Conservation (phyloP, 352 stramenopile species). For the Globisporangium viniferum region DNA sequence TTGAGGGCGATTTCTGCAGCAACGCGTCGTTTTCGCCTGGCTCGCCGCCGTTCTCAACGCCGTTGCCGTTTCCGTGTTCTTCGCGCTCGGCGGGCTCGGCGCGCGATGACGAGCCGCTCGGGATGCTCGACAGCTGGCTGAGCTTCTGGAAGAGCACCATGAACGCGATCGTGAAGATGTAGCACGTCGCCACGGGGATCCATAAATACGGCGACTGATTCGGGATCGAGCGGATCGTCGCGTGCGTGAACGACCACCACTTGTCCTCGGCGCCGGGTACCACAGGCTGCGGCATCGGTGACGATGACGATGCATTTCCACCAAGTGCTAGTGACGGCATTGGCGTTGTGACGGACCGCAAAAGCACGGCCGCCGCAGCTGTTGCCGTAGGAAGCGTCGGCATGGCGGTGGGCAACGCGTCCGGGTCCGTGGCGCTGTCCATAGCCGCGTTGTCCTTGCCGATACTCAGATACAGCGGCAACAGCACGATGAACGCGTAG, state of each 20-base stretch:
- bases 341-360: constrained; percentile 9
- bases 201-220: constrained; percentile 77
- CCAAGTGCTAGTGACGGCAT: constrained; percentile 12
- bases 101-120: constrained; percentile 21
- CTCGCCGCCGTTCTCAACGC: neutral
- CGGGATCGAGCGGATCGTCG: constrained; percentile 79
- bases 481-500: constrained; percentile 61
- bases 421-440: constrained; percentile 7
- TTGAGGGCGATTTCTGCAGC: constrained; percentile 17
- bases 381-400: constrained; percentile 7
- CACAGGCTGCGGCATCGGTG: neutral
- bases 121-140: constrained; percentile 61
- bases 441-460: constrained; percentile 26
- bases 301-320: neutral
- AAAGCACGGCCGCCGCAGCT: neutral
- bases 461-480: constrained; percentile 72
- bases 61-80: neutral
- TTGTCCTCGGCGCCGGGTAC: constrained; percentile 25
- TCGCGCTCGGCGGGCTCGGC: neutral
- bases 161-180: constrained; percentile 77
- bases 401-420: neutral
- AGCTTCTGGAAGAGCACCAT: constrained; percentile 66
- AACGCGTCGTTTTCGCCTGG: constrained; percentile 11
- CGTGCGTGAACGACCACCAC: constrained; percentile 78
- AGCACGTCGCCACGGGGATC: constrained; percentile 68